phyloP scores from a whole-genome alignment of 768 basidiomycete species.

The Lentinula lateritia region DNA sequence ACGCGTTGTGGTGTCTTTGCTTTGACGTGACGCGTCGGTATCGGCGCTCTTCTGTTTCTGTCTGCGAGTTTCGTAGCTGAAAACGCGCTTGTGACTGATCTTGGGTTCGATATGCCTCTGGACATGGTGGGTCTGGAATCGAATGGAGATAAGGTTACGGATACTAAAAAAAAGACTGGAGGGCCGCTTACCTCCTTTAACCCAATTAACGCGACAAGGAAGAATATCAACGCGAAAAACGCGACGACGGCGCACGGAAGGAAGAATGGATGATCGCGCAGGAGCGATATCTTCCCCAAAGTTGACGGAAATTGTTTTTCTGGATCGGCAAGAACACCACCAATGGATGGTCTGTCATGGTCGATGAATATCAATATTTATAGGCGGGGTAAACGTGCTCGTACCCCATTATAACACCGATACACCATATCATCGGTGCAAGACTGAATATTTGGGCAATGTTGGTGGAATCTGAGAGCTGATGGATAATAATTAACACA shows the following conservation, averaged over 20 bases:
- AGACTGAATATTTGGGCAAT: constrained; percentile 20
- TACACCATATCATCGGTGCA: constrained; percentile 23
- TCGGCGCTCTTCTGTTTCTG: neutral
- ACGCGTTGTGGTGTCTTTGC: neutral
- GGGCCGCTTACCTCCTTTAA: constrained; percentile 22
- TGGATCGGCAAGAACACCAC: constrained; percentile 26
- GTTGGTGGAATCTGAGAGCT: constrained; percentile 24
- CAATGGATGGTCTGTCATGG: constrained; percentile 20
- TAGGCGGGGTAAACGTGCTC: neutral
- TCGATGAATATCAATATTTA: neutral
- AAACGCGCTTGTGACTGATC: neutral
- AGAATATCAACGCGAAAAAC: constrained; percentile 14
- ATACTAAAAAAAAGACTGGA: neutral
- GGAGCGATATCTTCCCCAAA: constrained; percentile 18
- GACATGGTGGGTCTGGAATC: neutral
- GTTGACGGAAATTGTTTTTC: constrained; percentile 18
- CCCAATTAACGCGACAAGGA: constrained; percentile 14
- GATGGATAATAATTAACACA: neutral
- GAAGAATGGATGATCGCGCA: constrained; percentile 27
- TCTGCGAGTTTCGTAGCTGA: constrained; percentile 6
- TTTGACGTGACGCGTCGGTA: neutral
- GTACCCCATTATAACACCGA: constrained; percentile 21
- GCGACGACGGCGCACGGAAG: constrained; percentile 28
- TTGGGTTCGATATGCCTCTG: neutral
- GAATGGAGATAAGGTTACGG: neutral